A percentile compares a stretch with the other conserved stretches of the same genome.
phyloP scores from a whole-genome alignment of 495 filamentous ascomycete genomes.

The Aspergillus panamensis region DNA sequence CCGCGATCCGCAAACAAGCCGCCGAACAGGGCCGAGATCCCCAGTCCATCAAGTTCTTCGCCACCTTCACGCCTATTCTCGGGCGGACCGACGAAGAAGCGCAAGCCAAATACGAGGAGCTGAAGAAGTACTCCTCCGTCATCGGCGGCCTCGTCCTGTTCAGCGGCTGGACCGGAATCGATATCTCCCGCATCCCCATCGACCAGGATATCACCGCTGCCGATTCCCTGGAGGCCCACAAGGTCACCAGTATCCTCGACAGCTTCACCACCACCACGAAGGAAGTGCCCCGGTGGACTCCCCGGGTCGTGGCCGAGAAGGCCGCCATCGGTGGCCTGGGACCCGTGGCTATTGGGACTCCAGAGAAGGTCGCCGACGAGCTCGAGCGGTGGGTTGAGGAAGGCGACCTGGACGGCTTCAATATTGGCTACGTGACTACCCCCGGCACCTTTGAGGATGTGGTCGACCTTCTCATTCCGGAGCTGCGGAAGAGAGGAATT shows the following conservation, averaged over 20 bases:
- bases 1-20: constrained; percentile 52
- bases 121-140: constrained; percentile 49
- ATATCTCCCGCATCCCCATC: constrained; percentile 52
- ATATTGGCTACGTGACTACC: constrained; percentile 51
- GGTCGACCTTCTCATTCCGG: constrained; percentile 57
- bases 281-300: constrained; percentile 51
- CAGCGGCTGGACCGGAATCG: constrained; percentile 60
- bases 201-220: constrained; percentile 54
- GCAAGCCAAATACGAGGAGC: constrained; percentile 47
- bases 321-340: constrained; percentile 57
- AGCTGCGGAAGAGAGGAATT: constrained; percentile 52
- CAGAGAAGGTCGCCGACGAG: constrained; percentile 54
- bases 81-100: constrained; percentile 57
- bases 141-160: constrained; percentile 58
- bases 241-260: constrained; percentile 50
- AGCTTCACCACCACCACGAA: constrained; percentile 49
- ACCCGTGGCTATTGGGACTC: constrained; percentile 50
- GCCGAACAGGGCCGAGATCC: constrained; percentile 51
- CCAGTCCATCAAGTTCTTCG: constrained; percentile 56
- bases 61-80: constrained; percentile 55
- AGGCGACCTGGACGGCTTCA: constrained; percentile 61
- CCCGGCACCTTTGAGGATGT: constrained; percentile 62
- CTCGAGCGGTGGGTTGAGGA: constrained; percentile 57
- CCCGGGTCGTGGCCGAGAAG: constrained; percentile 51
- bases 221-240: constrained; percentile 51